Evolutionary conservation across 2,329 filamentous ascomycete species (phyloP).

Genomic region (Alternaria novae-zelandiae): DNA sequence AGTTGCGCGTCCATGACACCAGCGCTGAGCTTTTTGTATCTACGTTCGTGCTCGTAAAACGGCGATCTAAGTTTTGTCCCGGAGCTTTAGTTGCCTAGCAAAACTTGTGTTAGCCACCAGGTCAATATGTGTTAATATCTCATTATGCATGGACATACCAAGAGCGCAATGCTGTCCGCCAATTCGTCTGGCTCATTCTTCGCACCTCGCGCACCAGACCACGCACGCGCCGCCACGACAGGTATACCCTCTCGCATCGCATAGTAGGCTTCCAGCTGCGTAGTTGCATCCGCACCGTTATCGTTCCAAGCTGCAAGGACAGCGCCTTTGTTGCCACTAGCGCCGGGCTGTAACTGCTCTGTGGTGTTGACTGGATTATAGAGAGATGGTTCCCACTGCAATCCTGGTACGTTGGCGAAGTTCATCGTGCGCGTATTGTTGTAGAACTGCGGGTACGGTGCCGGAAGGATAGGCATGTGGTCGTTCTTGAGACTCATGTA

Average conservation of each 20-base stretch:
- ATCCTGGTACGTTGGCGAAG: conserved; percentile 51
- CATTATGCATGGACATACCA: conserved; percentile 29
- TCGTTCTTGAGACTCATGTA: conserved; percentile 64
- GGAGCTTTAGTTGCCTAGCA: conserved; percentile 45
- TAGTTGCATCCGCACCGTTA: conserved; percentile 57
- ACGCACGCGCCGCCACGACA: conserved; percentile 52
- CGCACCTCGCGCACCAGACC: conserved; percentile 50
- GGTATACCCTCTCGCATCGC: conserved; percentile 56
- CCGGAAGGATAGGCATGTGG: conserved; percentile 55
- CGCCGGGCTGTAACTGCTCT: conserved; percentile 44
- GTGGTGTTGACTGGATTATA: conserved; percentile 54
- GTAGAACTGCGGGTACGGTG: conserved; percentile 57
- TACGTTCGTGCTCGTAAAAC: conserved; percentile 19
- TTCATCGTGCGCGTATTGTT: conserved; percentile 53
- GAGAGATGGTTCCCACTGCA: conserved; percentile 57
- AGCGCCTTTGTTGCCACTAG: conserved; percentile 42
- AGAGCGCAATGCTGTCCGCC: conserved; percentile 45
- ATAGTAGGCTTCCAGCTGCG: conserved; percentile 58
- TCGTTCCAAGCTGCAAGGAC: conserved; percentile 58
- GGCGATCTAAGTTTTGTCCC: conserved; percentile 55
- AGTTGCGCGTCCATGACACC: conserved; percentile 41
- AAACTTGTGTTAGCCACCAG: background rate
- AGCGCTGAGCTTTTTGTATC: conserved; percentile 22
- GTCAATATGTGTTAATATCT: too few relatives aligned
- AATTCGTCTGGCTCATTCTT: conserved; percentile 37